Evolutionary conservation across 306 rosid genomes (phyloP).

Genomic region (Vigna radiata): DNA sequence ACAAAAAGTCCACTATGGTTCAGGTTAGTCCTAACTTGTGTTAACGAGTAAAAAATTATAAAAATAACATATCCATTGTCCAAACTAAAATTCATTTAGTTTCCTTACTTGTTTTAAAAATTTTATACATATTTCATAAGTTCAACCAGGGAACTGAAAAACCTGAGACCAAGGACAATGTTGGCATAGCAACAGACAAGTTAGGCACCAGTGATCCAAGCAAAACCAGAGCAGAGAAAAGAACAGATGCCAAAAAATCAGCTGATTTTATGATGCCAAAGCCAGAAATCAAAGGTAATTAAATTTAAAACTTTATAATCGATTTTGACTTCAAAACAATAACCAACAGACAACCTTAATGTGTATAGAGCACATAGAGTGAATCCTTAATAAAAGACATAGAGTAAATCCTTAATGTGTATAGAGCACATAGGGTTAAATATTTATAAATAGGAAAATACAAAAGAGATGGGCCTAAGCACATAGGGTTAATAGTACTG

Average conservation of each 20-base stretch:
- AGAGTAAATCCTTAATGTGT: too few species aligned
- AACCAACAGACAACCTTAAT: background rate
- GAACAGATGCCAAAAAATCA: background rate
- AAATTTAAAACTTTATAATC: background rate
- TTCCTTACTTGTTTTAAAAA: too few species aligned
- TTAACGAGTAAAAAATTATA: too few species aligned
- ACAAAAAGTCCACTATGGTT: background rate
- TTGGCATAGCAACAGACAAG: background rate
- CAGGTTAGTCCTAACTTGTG: background rate
- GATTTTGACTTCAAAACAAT: background rate
- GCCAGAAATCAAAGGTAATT: background rate
- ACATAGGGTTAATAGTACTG: too few species aligned
- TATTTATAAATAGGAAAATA: too few species aligned
- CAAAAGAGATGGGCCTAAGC: too few species aligned
- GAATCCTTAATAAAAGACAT: too few species aligned
- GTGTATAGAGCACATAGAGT: too few species aligned
- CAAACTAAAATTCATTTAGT: background rate
- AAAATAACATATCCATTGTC: too few species aligned
- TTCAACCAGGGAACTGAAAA: too few species aligned
- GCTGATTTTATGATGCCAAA: background rate
- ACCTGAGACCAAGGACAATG: background rate
- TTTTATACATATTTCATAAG: too few species aligned
- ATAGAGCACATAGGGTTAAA: too few species aligned
- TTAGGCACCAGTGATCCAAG: background rate
- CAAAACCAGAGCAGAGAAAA: background rate